Base-by-base conservation (phyloP, 2,329 filamentous ascomycete species). In the Colletotrichum theobromicola region DNA sequence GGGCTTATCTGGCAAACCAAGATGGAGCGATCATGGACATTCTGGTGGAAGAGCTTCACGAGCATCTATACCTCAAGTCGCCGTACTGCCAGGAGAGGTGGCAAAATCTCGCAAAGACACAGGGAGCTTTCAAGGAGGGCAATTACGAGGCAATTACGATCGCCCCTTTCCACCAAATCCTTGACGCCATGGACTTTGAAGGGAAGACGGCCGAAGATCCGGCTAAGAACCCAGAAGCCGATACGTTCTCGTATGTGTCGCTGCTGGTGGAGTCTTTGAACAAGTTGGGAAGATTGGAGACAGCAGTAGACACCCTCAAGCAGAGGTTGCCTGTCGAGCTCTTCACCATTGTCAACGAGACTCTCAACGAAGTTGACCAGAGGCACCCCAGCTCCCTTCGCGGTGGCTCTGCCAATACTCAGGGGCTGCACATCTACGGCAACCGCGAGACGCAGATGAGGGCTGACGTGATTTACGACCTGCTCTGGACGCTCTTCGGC, bases 31-130 rank as follows among this genome's bases (percentile, higher is more conserved):
- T 99, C 76, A 96, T 96, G 80, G 97, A 99, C 81, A 98, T 98
- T 67, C 83, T 99, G 70, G 93, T 98, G n/a, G 97, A 99, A 82
- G 97, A 99, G 83, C 88, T 99, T 37, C 97, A 99, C 82, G 97
- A 98, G 82, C 97, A 99, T 84, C 89, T 99, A 5, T 99, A 99
- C 81, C 91, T 99, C 50, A 98, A 98, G 82, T 98, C 96, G 5
- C 97, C 96, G 0, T 99, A 99, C 82, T 98, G 96, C 81, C 95
- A 98, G 81, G 95, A 98, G 82, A 90, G 97, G 78, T 99, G 97
- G 97, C 97, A 98, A 83, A 91, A 90, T 73, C 91, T 98, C 74
- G 90, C 93, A 46, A 93, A 93, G 78, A 90, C 89, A 46, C 93
- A 94, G 77, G 88, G 90, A 62, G 85, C 87, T 4, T 86, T 85